A percentile compares a stretch with the other conserved stretches of the same genome.
phyloP scores from a whole-genome alignment of 2,329 filamentous ascomycete species.

The Hypomyces rosellus region DNA sequence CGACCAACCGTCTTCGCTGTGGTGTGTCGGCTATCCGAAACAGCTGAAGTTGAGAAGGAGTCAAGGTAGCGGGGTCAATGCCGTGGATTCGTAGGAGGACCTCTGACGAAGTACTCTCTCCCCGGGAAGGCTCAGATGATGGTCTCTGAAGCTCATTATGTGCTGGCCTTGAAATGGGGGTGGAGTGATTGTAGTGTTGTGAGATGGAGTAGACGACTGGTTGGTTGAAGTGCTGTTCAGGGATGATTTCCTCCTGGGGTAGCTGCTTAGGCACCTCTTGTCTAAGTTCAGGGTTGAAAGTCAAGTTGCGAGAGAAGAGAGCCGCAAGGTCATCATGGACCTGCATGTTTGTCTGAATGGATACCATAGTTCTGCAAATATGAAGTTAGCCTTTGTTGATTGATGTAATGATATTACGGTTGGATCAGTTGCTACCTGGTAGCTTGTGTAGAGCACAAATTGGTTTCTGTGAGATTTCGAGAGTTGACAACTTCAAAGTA shows the following conservation, averaged over 20 bases:
- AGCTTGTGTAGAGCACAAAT: not conserved
- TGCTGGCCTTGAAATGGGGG: constrained; percentile 45
- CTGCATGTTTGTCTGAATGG: constrained; percentile 43
- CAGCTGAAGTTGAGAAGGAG: constrained; percentile 68
- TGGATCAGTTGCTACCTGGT: not conserved
- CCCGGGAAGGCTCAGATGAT: constrained; percentile 45
- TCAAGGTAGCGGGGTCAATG: constrained; percentile 63
- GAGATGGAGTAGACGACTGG: constrained; percentile 67
- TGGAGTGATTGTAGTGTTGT: constrained; percentile 78
- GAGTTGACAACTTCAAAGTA: not conserved
- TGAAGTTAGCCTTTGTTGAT: not conserved
- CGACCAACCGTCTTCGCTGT: constrained; percentile 68
- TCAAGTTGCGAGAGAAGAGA: constrained; percentile 73
- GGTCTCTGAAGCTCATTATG: constrained; percentile 35
- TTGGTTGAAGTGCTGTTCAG: constrained; percentile 23
- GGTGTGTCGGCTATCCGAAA: constrained; percentile 68
- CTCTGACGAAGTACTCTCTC: constrained; percentile 46
- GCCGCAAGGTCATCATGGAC: constrained; percentile 75
- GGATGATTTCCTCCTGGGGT: constrained; percentile 25
- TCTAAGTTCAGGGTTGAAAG: constrained; percentile 43
- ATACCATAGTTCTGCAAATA: constrained; percentile 27
- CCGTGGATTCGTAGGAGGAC: constrained; percentile 57
- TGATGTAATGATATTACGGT: not conserved
- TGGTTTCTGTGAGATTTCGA: not conserved
- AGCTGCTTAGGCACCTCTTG: constrained; percentile 17